Evolutionary conservation across 75 land plant genomes (phyloP).

Genomic region (Cupressus sempervirens): DNA sequence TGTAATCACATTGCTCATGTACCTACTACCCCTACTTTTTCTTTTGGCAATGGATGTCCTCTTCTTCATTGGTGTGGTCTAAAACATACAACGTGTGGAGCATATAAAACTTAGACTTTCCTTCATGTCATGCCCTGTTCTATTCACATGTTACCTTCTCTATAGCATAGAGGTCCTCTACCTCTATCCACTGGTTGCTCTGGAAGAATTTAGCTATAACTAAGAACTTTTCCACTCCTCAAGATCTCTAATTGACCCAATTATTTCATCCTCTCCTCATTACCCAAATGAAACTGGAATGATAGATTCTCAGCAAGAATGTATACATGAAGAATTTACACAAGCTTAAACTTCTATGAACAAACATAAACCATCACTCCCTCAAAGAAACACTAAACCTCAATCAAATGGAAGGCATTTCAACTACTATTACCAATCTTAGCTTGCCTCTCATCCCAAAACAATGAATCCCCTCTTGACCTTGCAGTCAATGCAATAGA

Average conservation of each 20-base stretch:
- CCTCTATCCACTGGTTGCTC: no score
- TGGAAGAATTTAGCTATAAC: background rate
- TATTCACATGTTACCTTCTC: no score
- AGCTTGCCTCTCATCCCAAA: background rate
- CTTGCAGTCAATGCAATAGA: background rate
- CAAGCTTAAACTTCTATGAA: background rate
- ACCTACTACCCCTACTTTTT: no score
- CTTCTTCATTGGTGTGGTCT: no score
- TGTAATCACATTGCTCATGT: no score
- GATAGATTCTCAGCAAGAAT: background rate
- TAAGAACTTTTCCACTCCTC: background rate
- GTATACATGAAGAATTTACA: background rate
- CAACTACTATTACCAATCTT: background rate
- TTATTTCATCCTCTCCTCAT: background rate
- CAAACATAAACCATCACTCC: background rate
- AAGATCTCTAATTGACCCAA: constrained; percentile 4
- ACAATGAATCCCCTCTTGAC: background rate
- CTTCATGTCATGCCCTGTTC: no score
- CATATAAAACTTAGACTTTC: no score
- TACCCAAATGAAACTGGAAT: background rate
- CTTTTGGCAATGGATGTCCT: no score
- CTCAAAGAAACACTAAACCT: background rate
- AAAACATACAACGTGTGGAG: no score
- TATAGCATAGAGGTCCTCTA: no score
- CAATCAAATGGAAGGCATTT: background rate